Conservation (phyloP, 2,329 filamentous ascomycete genomes). For the Stagonosporopsis rhizophila region DNA sequence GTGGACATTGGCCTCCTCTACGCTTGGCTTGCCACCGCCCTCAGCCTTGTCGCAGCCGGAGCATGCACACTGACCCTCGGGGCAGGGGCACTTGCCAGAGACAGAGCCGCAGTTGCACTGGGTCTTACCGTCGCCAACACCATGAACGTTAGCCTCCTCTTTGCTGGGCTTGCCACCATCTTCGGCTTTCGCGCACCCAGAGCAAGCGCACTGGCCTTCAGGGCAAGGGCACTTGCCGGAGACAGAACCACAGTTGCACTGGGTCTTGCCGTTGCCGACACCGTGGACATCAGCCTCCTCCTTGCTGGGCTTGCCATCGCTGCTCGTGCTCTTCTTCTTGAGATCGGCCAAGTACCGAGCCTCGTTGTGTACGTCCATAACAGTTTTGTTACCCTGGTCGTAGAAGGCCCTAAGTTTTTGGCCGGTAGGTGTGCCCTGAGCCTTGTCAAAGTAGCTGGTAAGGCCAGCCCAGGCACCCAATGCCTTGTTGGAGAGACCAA, state of each 20-base stretch:
- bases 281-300: constrained; percentile 52
- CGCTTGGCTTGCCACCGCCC: constrained; percentile 24
- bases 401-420: constrained; percentile 91
- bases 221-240: constrained; percentile 55
- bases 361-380: constrained; percentile 92
- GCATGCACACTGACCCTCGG: constrained; percentile 57
- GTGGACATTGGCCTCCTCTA: constrained; percentile 51
- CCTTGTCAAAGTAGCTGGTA: constrained; percentile 93
- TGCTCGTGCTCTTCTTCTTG: constrained; percentile 64
- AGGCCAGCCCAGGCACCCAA: constrained; percentile 71
- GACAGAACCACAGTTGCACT: constrained; percentile 57
- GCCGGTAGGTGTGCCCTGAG: constrained; percentile 83
- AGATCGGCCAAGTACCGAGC: constrained; percentile 86
- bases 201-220: constrained; percentile 57
- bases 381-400: constrained; percentile 81
- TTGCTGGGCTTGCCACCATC: constrained; percentile 27
- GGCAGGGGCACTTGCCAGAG: constrained; percentile 54
- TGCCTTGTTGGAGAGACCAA: constrained; percentile 79
- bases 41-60: constrained; percentile 53
- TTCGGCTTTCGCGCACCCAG: constrained; percentile 53
- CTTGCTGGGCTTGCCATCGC: constrained; percentile 24
- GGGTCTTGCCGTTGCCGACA: constrained; percentile 51
- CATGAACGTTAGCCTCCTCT: constrained; percentile 51
- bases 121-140: constrained; percentile 52
- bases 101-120: constrained; percentile 57